Base-by-base conservation (phyloP, 2,329 filamentous ascomycete genomes). In the Chaetomiaceae sp. region DNA sequence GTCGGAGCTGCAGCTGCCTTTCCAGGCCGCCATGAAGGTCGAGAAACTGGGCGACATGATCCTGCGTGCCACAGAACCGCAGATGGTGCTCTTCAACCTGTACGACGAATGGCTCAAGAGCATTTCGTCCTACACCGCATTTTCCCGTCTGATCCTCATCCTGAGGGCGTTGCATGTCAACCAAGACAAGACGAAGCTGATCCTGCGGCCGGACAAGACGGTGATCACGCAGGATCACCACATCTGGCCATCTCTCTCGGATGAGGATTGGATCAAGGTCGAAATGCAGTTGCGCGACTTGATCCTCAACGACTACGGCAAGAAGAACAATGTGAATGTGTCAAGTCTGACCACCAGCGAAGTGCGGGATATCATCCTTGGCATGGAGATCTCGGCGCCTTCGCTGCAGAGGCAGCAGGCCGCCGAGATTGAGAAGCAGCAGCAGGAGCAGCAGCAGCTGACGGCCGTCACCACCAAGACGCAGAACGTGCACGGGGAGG, bases 41-140 rank as follows among this genome's bases (percentile, higher is more conserved):
- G 94, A 99, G 74, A 99, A 99, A 72, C 82, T 99, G 42, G 95
- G 92, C 61, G 95, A 99, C 73, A 96, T 99, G 92, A 99, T 99
- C 65, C 76, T 99, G 42, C 87, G 91, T 63, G 95, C 94, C 2
- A 99, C 94, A 0, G 94, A 97, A 69, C 94, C 94, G n/a, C 94
- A 99, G 73, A 99, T 99, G 94, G 94, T 99, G 49, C 81, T 99
- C 8, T 99, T 97, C 82, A 99, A 99, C 67, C 77, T 99, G 36
- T 99, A 97, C 66, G 94, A 99, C 65, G 94, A 99, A 71, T 99
- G 94, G 94, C 75, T 97, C 58, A 97, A 97, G 83, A 92, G 88
- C 15, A 95, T 99, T 57, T 97, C 94, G 0, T 96, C 94, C 0
- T 99, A 97, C 76, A 99, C 94, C 6, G 94, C 94, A 5, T 99